Conservation (phyloP, 2,329 filamentous ascomycete species). For the Cladophialophora bantiana region DNA sequence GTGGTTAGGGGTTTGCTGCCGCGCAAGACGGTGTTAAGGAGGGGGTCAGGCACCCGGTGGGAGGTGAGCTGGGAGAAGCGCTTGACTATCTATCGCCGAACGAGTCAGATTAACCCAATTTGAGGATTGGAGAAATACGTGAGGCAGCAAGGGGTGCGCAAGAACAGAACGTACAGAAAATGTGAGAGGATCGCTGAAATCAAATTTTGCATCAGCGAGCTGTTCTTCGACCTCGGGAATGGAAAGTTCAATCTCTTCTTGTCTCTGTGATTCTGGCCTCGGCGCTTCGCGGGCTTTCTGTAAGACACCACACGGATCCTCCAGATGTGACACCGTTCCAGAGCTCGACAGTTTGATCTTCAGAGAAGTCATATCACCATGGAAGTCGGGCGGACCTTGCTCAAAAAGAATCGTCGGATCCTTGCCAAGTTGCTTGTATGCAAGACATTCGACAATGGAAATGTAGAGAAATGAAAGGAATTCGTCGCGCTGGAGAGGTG, state of each 20-base stretch:
- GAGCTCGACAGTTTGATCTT: slow-evolving; percentile 21
- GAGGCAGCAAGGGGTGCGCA: background rate
- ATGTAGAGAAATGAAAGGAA: slow-evolving; percentile 26
- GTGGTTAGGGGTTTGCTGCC: slow-evolving; percentile 64
- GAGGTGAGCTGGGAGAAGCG: slow-evolving; percentile 83
- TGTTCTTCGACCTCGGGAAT: slow-evolving; percentile 41
- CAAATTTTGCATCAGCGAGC: slow-evolving; percentile 63
- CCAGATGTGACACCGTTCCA: slow-evolving; percentile 26
- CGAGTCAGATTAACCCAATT: slow-evolving; percentile 27
- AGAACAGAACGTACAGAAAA: slow-evolving; percentile 69
- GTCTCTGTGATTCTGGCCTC: slow-evolving; percentile 1
- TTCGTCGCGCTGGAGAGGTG: slow-evolving; percentile 41
- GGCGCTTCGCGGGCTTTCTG: slow-evolving; percentile 8
- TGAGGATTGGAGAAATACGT: background rate
- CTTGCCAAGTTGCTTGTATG: slow-evolving; percentile 10
- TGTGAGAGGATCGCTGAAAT: slow-evolving; percentile 55
- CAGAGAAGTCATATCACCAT: slow-evolving; percentile 16
- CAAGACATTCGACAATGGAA: slow-evolving; percentile 27
- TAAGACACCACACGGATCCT: slow-evolving; percentile 19
- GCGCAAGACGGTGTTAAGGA: slow-evolving; percentile 62
- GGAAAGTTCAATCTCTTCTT: slow-evolving; percentile 40
- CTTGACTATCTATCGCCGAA: slow-evolving; percentile 71
- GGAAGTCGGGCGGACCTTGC: slow-evolving; percentile 2
- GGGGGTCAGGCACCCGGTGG: slow-evolving; percentile 73
- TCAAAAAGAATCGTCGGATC: slow-evolving; percentile 8